Conservation (phyloP, 805 yeast genomes). For the Starmerella ratchasimensis region DNA sequence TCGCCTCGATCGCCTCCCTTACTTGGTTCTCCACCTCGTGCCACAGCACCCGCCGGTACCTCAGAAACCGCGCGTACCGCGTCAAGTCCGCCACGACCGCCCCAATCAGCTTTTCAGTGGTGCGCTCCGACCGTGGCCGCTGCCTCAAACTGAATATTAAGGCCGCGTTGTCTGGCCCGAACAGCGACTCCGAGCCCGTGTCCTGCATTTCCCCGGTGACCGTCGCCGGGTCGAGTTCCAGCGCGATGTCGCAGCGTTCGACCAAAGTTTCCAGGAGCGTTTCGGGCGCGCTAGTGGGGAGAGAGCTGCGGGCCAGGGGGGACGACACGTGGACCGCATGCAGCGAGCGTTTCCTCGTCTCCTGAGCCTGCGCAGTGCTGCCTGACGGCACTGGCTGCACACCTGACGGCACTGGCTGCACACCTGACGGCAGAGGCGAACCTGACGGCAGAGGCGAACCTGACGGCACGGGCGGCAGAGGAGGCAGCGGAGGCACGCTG, state of each 20-base stretch:
- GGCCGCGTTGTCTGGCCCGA: conserved; percentile 8
- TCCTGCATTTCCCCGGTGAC: conserved; percentile 4
- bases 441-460: background rate
- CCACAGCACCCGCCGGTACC: conserved; percentile 16
- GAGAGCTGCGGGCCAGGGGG: conserved; percentile 16
- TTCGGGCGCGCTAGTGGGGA: background rate
- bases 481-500: background rate
- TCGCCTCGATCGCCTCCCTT: conserved; percentile 15
- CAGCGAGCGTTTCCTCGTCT: no score
- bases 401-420: background rate
- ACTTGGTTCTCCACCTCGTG: conserved; percentile 18
- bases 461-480: background rate
- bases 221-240: conserved; percentile 18
- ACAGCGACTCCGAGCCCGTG: conserved; percentile 1
- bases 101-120: conserved; percentile 3
- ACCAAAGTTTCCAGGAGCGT: conserved; percentile 1
- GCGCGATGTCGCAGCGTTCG: conserved; percentile 12
- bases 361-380: background rate
- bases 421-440: no score
- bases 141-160: conserved; percentile 1
- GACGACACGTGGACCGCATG: conserved; percentile 21
- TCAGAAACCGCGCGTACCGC: conserved; percentile 11
- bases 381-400: no score
- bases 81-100: conserved; percentile 10
- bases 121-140: conserved; percentile 1